Conservation (phyloP, 306 rosid genomes). For the Quercus wislizeni region DNA sequence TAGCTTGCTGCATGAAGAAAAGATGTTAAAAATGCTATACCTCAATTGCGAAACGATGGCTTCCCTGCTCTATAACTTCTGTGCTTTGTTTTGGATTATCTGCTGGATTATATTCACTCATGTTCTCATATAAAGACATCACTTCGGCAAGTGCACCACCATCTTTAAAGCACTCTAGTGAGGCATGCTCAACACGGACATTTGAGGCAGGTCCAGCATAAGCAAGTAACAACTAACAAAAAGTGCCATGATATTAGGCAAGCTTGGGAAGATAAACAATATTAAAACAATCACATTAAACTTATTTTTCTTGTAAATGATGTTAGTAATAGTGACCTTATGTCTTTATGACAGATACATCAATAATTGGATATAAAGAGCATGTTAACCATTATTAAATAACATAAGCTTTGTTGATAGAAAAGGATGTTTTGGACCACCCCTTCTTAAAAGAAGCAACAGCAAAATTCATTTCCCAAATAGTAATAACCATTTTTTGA, state of each 20-base stretch:
- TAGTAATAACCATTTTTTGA: too few relatives aligned
- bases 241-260: conserved; percentile 16
- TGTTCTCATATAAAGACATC: conserved; percentile 60
- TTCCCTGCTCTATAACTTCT: conserved; percentile 34
- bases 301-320: not conserved
- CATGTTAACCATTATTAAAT: too few relatives aligned
- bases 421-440: too few relatives aligned
- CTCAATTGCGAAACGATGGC: conserved; percentile 54
- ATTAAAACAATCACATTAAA: not conserved
- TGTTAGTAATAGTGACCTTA: too few relatives aligned
- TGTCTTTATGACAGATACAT: too few relatives aligned
- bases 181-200: conserved; percentile 73
- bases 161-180: conserved; percentile 57
- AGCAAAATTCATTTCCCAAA: too few relatives aligned
- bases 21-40: conserved; percentile 25
- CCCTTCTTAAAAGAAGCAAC: too few relatives aligned
- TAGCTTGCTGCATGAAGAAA: conserved; percentile 10
- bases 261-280: conserved; percentile 7
- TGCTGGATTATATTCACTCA: conserved; percentile 31
- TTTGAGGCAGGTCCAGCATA: conserved; percentile 94
- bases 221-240: conserved; percentile 59
- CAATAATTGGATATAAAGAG: too few relatives aligned
- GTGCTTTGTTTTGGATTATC: conserved; percentile 30
- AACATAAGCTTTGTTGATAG: too few relatives aligned
- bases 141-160: conserved; percentile 93